These are phyloP conservation scores for Debaryomyces sp. DNA, from an alignment of 1,139 yeast genomes.

Conservation along the genomic window DNA sequence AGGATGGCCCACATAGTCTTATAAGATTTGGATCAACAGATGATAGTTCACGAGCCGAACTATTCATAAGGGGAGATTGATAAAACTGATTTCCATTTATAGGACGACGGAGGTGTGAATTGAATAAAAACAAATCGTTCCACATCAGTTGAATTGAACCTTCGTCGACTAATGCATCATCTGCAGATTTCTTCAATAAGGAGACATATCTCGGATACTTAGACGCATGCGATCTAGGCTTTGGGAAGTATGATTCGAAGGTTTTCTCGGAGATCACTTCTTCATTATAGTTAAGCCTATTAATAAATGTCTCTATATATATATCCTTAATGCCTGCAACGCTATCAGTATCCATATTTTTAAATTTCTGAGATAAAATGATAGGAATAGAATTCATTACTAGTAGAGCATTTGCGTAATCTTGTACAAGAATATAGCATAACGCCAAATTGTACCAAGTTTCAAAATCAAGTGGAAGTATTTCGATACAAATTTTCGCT, in stretches of 20 bases:
- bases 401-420: constrained; percentile 34
- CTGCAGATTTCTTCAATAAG: constrained; percentile 4
- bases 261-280: constrained; percentile 36
- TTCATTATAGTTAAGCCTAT: constrained; percentile 21
- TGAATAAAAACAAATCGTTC: constrained; percentile 33
- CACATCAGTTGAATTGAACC: constrained; percentile 38
- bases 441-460: constrained; percentile 42
- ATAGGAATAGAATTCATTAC: constrained; percentile 42
- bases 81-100: constrained; percentile 36
- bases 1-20: constrained; percentile 31
- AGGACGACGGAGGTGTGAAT: constrained; percentile 39
- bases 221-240: constrained; percentile 20
- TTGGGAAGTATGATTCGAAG: constrained; percentile 36
- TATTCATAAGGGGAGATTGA: constrained; percentile 39
- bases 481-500: constrained; percentile 33
- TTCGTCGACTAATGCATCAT: constrained; percentile 7
- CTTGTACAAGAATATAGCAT: constrained; percentile 34
- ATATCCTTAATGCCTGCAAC: constrained; percentile 36
- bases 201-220: constrained; percentile 6
- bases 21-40: constrained; percentile 38
- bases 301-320: constrained; percentile 29
- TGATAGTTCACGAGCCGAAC: constrained; percentile 37
- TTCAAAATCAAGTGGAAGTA: constrained; percentile 47
- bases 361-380: constrained; percentile 19
- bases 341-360: constrained; percentile 19